Base-by-base conservation (phyloP, 2,329 filamentous ascomycete species). In the Intubia oerlemansii region DNA sequence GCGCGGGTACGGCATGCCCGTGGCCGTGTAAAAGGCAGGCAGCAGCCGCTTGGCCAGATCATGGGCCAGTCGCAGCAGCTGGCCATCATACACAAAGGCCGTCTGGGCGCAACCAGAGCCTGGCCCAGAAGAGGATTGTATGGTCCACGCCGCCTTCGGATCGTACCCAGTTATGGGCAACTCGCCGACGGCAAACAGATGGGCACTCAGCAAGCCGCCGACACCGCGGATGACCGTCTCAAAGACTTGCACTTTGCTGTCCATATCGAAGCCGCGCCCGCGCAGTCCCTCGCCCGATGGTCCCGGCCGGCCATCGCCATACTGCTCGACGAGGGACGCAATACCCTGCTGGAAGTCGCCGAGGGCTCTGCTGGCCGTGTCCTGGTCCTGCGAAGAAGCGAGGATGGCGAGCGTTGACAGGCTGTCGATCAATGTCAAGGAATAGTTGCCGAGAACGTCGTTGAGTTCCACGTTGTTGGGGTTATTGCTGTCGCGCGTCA, bases 161-260 rank as follows among this genome's bases (percentile, higher is more conserved):
- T 56, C 54, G 45, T 93, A 93, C 21, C 77, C 76, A 10, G 60
- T 56, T 31, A 95, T 92, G 1, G 88, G 88, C 32, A 98, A 53
- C 32, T 91, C 82, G 19, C 84, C 88, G 14, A 82, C 61, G 10
- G 88, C 85, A 47, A 98, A 98, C 24, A 93, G 55, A 52, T 98
- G 88, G 3, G 85, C 82, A 43, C 84, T 93, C 38, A 98, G 53
- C 32, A 98, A 56, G 1, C 88, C 88, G 10, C 88, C 88, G 25
- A 91, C 66, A 11, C 85, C 88, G 33, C 88, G 66, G 40, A 98
- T 98, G 20, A 92, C 85, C 1, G 85, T 95, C 55, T 98, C 88
- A 44, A 98, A 98, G 22, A 98, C 81, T 52, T 98, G 85, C 2
- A 98, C 88, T 51, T 95, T 98, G 54, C 84, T 92, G 50, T 98